Base-by-base conservation (phyloP, 345 rosid genomes). In the Erysimum cheiranthoides region DNA sequence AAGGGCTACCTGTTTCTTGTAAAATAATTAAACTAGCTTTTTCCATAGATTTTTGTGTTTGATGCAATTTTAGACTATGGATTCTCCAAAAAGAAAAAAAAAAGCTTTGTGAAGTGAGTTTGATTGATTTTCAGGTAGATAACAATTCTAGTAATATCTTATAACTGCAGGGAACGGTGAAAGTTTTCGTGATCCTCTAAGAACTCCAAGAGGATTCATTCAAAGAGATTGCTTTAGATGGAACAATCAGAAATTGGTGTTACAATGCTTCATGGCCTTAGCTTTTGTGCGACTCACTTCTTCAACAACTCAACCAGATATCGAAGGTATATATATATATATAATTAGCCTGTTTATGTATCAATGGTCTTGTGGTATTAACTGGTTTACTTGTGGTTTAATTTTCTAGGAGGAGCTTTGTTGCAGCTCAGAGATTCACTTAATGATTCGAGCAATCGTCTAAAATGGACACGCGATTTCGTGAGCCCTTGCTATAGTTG, bases 401-500 rank as follows among this genome's bases (percentile, higher is more conserved):
- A 63, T 66, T 42, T 62, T 36, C 52, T 63, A 93, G 98, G 94
- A 73, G 85, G 89, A 56, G 97, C 96, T 68, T 81, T 94, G 81
- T n/a, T 76, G 32, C 82, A 88, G 71, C 80, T 92, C 64, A 83
- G 79, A 38, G 71, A 34, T 16, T 78, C 79, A 34, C 95, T 92
- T 66, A 86, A 90, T 36, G 89, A 90, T 75, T 81, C 93, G 10
- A 66, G 72, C 43, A 58, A 66, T 17, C 85, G 13, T 57, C 79
- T 86, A 40, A 84, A 58, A 11, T 94, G 97, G 98, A 78, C 87
- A 70, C 36, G 78, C 10, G 2, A 59, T 86, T 61, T 89, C 8
- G 92, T 89, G 71, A 94, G 90, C 85, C 95, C 98, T 39, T 94
- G 98, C 89, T 80, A 60, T 78, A 87, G 97, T 66, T 94, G 98